Evolutionary conservation across 441 rosid genomes (phyloP), one percentile per base, ranked within the genome.

Genomic region (Flueggea neowawraea): DNA sequence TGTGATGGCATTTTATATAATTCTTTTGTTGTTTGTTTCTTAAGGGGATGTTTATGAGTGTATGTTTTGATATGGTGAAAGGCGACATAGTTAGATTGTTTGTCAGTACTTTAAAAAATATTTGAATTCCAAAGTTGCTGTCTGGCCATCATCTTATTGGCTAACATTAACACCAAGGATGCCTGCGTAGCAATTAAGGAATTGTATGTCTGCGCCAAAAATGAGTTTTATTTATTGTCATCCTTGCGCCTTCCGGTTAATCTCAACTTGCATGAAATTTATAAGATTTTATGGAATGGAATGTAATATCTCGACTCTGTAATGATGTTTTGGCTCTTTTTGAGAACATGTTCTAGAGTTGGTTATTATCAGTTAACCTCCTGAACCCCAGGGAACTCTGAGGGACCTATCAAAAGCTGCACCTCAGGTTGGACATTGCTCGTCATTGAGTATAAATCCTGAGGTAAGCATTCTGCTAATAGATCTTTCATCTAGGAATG

Each of bases 331-430:
- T 12, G 48, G 47, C 44, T 12, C 8, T 14, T 32, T 33, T 33
- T 12, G 11, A 9, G 7, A n/a, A 36, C 13, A 33, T 8, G 12
- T 33, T 12, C 10, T 4, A 12, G 48, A n/a, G 10, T 44, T 28
- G 39, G 49, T 16, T 55, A 52, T 56, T 14, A 10, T 31, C 39
- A 11, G n/a, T 16, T 16, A 48, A 57, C 51, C 52, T 60, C 69
- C 11, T 65, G 68, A 57, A 56, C 9, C 2, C 58, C 68, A 85
- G 91, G 90, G 90, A 58, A 71, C 83, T 66, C 74, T 85, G 52
- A 77, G 84, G 73, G 88, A 79, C 71, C 77, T 85, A 54, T 77
- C 88, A 14, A 82, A 79, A 70, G 73, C 80, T 54, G 48, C 84
- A 67, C 69, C 77, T 55, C 82, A 69, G n/a, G 60, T 63, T 58